Conservation (phyloP, 495 filamentous ascomycete genomes). For the Evansstolkia leycettana region DNA sequence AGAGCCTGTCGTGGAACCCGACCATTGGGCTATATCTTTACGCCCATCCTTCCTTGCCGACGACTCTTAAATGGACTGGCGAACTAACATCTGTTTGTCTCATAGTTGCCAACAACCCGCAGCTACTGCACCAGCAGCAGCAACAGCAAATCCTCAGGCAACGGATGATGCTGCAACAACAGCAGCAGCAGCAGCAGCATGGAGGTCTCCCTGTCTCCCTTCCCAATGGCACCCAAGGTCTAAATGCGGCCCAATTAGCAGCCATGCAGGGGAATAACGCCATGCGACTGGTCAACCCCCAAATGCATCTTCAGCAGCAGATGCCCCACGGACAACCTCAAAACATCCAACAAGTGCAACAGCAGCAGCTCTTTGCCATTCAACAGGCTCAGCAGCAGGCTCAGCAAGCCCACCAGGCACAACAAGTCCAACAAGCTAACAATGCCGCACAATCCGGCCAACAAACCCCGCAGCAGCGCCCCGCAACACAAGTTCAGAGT, state of each 20-base stretch:
- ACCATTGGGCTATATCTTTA: no score
- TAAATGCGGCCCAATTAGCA: conserved; percentile 43
- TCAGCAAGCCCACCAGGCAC: conserved; percentile 21
- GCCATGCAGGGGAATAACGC: conserved; percentile 39
- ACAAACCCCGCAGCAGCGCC: conserved; percentile 33
- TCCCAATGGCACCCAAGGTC: conserved; percentile 46
- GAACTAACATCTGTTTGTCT: conserved; percentile 3
- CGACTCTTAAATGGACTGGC: not conserved
- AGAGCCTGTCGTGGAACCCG: no score
- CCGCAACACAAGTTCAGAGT: conserved; percentile 30
- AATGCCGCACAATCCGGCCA: conserved; percentile 26
- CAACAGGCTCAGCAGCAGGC: conserved; percentile 32
- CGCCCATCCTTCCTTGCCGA: not conserved
- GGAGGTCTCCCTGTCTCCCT: conserved; percentile 38
- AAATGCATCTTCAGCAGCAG: conserved; percentile 35
- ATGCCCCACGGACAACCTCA: conserved; percentile 42
- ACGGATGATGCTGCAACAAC: conserved; percentile 26
- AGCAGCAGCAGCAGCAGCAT: conserved; percentile 33
- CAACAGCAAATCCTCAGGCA: conserved; percentile 30
- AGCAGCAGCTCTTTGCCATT: conserved; percentile 33
- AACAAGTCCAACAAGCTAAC: conserved; percentile 29
- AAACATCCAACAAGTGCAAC: conserved; percentile 31
- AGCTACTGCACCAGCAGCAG: conserved; percentile 36
- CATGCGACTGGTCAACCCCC: conserved; percentile 30
- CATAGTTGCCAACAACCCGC: conserved; percentile 39